These are phyloP conservation scores for Magnaporthiopsis poae DNA, from an alignment of 2,329 filamentous ascomycete genomes.

Conservation along the genomic window DNA sequence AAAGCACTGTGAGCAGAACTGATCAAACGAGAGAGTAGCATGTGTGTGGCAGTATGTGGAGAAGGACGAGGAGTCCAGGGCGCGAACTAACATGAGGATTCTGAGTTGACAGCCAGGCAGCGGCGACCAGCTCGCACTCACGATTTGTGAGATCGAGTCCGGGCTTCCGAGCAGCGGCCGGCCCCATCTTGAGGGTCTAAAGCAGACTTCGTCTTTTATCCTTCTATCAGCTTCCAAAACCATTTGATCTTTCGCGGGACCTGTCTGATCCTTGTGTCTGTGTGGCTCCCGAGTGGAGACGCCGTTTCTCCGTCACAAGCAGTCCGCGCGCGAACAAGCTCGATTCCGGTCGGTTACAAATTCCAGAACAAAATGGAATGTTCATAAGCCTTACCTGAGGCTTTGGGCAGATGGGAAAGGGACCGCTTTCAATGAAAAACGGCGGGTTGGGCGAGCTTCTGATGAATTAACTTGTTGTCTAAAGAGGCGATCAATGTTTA, in stretches of 20 bases:
- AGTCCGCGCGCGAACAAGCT: too few species aligned
- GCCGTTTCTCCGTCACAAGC: too few species aligned
- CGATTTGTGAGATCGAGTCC: slow-evolving; percentile 1
- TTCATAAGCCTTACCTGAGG: too few species aligned
- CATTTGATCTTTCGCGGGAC: too few species aligned
- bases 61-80: too few species aligned
- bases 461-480: neutral
- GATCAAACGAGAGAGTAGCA: too few species aligned
- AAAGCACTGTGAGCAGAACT: neutral
- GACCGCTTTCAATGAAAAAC: neutral
- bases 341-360: too few species aligned
- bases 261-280: neutral
- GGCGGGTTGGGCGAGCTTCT: neutral
- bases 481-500: neutral
- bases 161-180: neutral
- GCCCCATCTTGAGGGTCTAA: neutral
- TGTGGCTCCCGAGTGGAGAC: too few species aligned
- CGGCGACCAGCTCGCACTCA: slow-evolving; percentile 5
- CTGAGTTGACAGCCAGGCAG: slow-evolving; percentile 2
- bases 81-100: slow-evolving; percentile 3
- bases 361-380: too few species aligned
- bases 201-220: neutral
- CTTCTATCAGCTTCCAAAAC: neutral
- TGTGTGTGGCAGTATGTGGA: neutral
- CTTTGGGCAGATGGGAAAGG: too few species aligned